A percentile compares a stretch with the other conserved stretches of the same genome.
These are phyloP conservation scores for Aethionema arabicum DNA, from an alignment of 345 rosid species.

Conservation along the genomic window DNA sequence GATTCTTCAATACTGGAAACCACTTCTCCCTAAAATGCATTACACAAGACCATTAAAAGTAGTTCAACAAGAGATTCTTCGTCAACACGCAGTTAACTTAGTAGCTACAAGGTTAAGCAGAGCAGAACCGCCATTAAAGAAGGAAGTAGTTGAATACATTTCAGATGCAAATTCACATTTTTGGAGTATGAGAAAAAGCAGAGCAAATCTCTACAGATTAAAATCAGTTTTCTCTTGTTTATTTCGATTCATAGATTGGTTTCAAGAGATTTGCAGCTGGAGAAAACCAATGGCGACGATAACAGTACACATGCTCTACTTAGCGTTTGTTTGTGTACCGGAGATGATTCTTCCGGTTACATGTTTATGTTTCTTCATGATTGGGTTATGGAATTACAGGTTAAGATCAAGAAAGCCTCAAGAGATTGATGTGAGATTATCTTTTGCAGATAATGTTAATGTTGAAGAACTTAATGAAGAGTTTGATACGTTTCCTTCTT, in stretches of 20 bases:
- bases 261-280: conserved; percentile 86
- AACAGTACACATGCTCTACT: conserved; percentile 58
- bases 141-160: conserved; percentile 87
- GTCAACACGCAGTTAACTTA: conserved; percentile 72
- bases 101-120: conserved; percentile 78
- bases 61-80: conserved; percentile 71
- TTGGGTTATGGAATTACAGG: conserved; percentile 84
- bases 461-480: conserved; percentile 93
- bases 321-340: conserved; percentile 66
- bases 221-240: conserved; percentile 62
- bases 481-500: conserved; percentile 72
- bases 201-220: conserved; percentile 80
- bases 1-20: conserved; percentile 60
- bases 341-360: conserved; percentile 78
- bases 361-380: conserved; percentile 69
- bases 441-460: conserved; percentile 61
- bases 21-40: conserved; percentile 92
- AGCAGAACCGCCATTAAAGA: conserved; percentile 85
- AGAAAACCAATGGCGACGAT: conserved; percentile 64
- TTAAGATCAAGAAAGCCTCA: conserved; percentile 79
- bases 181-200: conserved; percentile 98
- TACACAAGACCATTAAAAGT: conserved; percentile 66
- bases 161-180: conserved; percentile 81
- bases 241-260: conserved; percentile 65
- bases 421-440: conserved; percentile 82